Percentiles rank a stretch among this genome's conserved stretches.
phyloP scores from a whole-genome alignment of 805 yeast genomes.

The Metschnikowia cerradonensis region DNA sequence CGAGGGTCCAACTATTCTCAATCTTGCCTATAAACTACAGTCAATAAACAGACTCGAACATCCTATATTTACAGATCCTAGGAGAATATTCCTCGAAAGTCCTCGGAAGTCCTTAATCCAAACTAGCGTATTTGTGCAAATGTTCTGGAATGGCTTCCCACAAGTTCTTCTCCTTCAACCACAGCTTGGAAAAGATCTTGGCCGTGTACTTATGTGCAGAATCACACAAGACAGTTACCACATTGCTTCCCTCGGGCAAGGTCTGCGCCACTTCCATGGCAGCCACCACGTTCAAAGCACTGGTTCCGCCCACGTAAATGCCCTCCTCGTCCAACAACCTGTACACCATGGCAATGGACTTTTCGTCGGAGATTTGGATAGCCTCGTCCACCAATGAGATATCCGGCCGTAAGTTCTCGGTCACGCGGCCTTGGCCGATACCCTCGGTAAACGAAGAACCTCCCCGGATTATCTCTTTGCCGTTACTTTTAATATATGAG shows the following conservation, averaged over 20 bases:
- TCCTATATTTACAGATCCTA: no score
- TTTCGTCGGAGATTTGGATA: constrained; percentile 69
- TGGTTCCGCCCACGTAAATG: constrained; percentile 83
- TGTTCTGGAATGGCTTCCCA: constrained; percentile 65
- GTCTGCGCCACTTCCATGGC: constrained; percentile 72
- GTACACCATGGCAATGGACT: constrained; percentile 79
- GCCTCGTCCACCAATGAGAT: constrained; percentile 77
- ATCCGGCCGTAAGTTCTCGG: constrained; percentile 74
- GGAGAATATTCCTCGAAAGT: no score
- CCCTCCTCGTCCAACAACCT: constrained; percentile 86
- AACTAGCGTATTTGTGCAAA: constrained; percentile 59
- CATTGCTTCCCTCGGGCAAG: constrained; percentile 74
- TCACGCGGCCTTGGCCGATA: constrained; percentile 92
- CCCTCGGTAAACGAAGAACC: constrained; percentile 95
- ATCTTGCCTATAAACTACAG: no score
- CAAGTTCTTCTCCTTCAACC: constrained; percentile 71
- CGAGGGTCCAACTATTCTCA: no score
- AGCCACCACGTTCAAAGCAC: constrained; percentile 87
- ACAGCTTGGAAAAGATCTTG: constrained; percentile 68
- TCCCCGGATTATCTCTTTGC: constrained; percentile 60
- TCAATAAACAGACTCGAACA: no score
- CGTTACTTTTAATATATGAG: constrained; percentile 69
- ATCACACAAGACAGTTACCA: constrained; percentile 87
- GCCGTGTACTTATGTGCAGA: constrained; percentile 88
- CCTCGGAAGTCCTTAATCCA: constrained; percentile 21